Percentiles rank a stretch among this genome's conserved stretches.
phyloP scores from a whole-genome alignment of 805 yeast species.

The Ogataea paraovalis region DNA sequence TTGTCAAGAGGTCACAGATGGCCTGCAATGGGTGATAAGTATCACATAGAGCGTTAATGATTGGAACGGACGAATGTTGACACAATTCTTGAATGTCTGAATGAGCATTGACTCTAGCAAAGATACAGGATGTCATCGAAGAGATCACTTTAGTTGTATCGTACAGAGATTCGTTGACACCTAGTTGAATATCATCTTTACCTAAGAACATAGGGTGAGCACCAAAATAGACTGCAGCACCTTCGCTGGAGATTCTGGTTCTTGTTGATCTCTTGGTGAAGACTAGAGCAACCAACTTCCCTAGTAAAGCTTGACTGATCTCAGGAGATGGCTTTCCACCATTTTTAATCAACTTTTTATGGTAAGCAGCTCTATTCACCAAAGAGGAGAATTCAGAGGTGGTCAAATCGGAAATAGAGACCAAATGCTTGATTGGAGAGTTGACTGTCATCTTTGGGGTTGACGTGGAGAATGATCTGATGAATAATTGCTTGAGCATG shows the following conservation, averaged over 20 bases:
- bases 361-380: slow-evolving; percentile 67
- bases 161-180: slow-evolving; percentile 86
- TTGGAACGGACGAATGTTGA: slow-evolving; percentile 79
- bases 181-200: slow-evolving; percentile 92
- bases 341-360: slow-evolving; percentile 58
- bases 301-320: slow-evolving; percentile 53
- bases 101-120: slow-evolving; percentile 92
- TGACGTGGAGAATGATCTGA: slow-evolving; percentile 28
- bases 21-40: slow-evolving; percentile 94
- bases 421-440: slow-evolving; percentile 58
- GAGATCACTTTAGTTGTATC: slow-evolving; percentile 88
- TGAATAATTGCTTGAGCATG: slow-evolving; percentile 19
- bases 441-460: slow-evolving; percentile 14
- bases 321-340: slow-evolving; percentile 40
- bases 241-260: slow-evolving; percentile 91
- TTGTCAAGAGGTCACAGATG: slow-evolving; percentile 83
- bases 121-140: slow-evolving; percentile 94
- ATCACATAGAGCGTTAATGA: slow-evolving; percentile 92
- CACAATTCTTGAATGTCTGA: slow-evolving; percentile 76
- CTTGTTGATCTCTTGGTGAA: slow-evolving; percentile 93
- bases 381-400: slow-evolving; percentile 66
- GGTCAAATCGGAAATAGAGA: slow-evolving; percentile 75
- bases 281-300: slow-evolving; percentile 77
- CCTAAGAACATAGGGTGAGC: slow-evolving; percentile 97
- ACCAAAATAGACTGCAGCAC: slow-evolving; percentile 89